Base-by-base conservation (phyloP, 2,329 filamentous ascomycete genomes). In the Fusarium guadeloupense region DNA sequence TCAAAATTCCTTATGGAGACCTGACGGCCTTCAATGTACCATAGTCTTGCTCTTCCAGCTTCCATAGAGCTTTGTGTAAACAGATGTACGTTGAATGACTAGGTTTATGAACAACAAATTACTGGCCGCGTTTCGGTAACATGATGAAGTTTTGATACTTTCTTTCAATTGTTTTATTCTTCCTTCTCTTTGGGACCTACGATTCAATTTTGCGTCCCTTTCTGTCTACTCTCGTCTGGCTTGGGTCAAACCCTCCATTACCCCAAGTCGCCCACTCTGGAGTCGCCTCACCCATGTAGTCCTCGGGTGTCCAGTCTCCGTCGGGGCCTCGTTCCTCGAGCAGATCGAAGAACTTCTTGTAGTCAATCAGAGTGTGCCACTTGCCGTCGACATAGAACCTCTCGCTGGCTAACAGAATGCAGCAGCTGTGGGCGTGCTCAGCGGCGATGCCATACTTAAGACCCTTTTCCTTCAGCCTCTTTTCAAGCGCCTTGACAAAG, bases 241-340 rank as follows among this genome's bases (percentile, higher is more conserved):
- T 83, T 1, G 94, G 94, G 77, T 98, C 92, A 74, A 98, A 98
- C 0, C 94, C 95, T 3, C 94, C 94, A 64, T 93, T 91, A 0
- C 94, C 95, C 92, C 93, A 98, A 16, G 89, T 86, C 9, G 94
- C 94, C 95, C 94, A 98, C 72, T 97, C 92, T 1, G 93, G 91
- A 31, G 93, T 98, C 66, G 90, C 84, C 34, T 82, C 83, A 5
- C 89, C 91, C 81, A 96, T 91, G 77, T 98, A 98, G 72, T 98
- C 93, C 77, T 97, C 92, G 0, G 94, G 93, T 9, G 80, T 82
- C 81, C 96, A 97, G 12, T 91, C 84, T 16, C 84, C 85, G 28
- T 90, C 85, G 7, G 80, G 75, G 14, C 83, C 80, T 60, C 85
- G 82, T 72, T 87, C 85, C 75, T 96, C 91, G 9, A 96, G 81